A percentile compares a stretch with the other conserved stretches of the same genome.
These are phyloP conservation scores for Naganishia onofrii DNA, from an alignment of 768 basidiomycete genomes.

Conservation along the genomic window DNA sequence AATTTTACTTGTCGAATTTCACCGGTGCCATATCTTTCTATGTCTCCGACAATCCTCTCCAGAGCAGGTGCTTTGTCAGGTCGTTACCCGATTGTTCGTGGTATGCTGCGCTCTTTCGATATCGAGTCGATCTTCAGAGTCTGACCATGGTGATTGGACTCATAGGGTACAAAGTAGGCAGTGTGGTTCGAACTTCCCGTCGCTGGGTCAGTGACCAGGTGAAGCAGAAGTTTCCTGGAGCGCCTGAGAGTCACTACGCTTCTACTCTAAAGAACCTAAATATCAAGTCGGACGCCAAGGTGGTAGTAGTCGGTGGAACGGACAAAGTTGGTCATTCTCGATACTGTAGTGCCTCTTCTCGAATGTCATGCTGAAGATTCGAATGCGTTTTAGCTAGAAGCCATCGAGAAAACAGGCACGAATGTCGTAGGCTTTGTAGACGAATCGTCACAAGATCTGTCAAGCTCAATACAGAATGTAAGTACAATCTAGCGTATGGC, in stretches of 20 bases:
- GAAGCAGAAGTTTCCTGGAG: constrained; percentile 3
- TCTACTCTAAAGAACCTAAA: constrained; percentile 19
- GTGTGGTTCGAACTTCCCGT: background rate
- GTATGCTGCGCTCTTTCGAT: background rate
- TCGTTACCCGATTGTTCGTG: background rate
- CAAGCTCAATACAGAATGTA: constrained; percentile 21
- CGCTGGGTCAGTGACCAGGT: background rate
- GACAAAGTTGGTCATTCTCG: background rate
- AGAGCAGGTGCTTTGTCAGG: background rate
- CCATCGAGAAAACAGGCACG: constrained; percentile 4
- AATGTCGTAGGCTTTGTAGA: constrained; percentile 16
- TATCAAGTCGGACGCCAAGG: constrained; percentile 1
- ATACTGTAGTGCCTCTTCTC: background rate
- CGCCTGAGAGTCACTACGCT: constrained; percentile 8
- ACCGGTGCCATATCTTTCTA: background rate
- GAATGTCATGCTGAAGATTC: background rate
- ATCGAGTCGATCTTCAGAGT: background rate
- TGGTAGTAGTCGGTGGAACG: background rate
- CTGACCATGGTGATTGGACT: background rate
- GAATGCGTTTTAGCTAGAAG: constrained; percentile 1
- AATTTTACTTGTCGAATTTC: background rate
- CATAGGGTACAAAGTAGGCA: background rate
- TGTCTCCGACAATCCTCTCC: background rate
- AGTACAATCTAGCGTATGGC: background rate
- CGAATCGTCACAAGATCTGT: constrained; percentile 7